Conservation (phyloP, 345 rosid species). For the Raphanus sativus region DNA sequence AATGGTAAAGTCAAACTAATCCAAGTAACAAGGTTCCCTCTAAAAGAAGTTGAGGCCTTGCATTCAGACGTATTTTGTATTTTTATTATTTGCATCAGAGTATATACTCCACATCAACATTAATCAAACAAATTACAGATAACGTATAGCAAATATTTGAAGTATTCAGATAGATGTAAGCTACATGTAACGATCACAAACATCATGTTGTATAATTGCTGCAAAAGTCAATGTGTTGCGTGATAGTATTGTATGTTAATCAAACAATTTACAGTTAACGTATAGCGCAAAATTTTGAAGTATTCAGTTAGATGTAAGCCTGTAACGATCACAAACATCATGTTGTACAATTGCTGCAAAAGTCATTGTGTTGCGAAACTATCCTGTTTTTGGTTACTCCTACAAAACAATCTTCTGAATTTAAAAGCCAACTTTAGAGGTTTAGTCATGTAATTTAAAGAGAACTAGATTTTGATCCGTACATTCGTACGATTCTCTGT, state of each 20-base stretch:
- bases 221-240: constrained; percentile 5
- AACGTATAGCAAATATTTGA: neutral
- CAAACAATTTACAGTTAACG: no score
- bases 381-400: no score
- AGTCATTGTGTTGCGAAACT: neutral
- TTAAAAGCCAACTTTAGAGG: no score
- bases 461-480: no score
- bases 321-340: neutral
- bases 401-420: no score
- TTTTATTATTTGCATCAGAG: constrained; percentile 1
- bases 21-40: constrained; percentile 17
- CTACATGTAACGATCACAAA: neutral
- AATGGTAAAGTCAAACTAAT: neutral
- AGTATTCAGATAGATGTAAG: neutral
- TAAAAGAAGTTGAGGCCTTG: neutral
- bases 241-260: neutral
- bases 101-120: constrained; percentile 13
- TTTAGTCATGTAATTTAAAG: no score
- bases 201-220: neutral
- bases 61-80: constrained; percentile 1
- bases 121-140: neutral
- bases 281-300: no score
- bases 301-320: neutral
- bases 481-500: no score
- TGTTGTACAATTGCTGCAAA: neutral